Evolutionary conservation across 768 basidiomycete species (phyloP).

Genomic region (Rickenella mellea): DNA sequence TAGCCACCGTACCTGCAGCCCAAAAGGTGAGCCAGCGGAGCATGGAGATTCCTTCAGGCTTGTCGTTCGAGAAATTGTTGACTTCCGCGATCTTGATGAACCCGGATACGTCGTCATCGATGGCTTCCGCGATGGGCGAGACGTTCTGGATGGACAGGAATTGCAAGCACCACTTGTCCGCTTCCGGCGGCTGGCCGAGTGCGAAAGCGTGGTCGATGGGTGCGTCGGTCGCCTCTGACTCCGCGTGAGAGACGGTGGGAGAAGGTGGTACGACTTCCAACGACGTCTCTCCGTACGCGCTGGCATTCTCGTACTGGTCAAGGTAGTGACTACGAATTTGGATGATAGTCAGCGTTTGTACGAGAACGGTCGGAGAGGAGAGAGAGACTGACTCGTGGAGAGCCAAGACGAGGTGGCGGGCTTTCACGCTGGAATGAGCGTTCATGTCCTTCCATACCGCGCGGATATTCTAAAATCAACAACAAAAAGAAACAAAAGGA

Average conservation of each 20-base stretch:
- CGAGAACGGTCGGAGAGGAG: neutral
- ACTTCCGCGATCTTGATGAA: conserved; percentile 23
- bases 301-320: no score
- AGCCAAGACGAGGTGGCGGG: conserved; percentile 18
- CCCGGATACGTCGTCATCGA: conserved; percentile 25
- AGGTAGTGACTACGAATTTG: neutral
- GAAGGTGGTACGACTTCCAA: no score
- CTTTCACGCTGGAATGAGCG: conserved; percentile 20
- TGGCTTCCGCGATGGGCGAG: conserved; percentile 19
- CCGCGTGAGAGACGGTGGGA: neutral
- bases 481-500: no score
- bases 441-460: conserved; percentile 20
- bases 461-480: no score
- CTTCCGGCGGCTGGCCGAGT: no score
- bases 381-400: no score
- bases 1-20: conserved; percentile 16
- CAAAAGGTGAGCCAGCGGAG: conserved; percentile 23
- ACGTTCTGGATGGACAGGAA: conserved; percentile 13
- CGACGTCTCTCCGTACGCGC: no score
- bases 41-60: conserved; percentile 15
- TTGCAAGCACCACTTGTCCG: conserved; percentile 19
- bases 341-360: neutral
- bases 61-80: conserved; percentile 18
- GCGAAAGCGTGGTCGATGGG: neutral
- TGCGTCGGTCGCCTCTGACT: neutral